Conservation (phyloP, 129 eudicot genomes). For the Flaveria trinervia region DNA sequence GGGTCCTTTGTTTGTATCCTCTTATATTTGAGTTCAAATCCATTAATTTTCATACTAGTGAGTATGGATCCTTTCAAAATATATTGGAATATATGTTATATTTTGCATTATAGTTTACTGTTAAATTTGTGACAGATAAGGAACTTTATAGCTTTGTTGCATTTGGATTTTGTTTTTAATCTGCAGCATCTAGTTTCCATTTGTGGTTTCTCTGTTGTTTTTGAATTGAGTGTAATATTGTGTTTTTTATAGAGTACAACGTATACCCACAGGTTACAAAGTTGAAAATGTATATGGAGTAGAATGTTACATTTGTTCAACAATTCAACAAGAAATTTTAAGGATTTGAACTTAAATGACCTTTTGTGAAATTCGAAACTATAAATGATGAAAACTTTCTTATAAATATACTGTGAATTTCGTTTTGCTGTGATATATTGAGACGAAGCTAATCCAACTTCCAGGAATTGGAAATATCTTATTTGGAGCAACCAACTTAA, state of each 20-base stretch:
- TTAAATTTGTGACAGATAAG: background rate
- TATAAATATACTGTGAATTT: background rate
- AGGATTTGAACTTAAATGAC: background rate
- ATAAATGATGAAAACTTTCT: background rate
- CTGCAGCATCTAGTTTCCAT: constrained; percentile 17
- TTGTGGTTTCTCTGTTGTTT: background rate
- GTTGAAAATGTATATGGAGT: background rate
- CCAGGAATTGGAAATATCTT: background rate
- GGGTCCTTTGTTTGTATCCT: background rate
- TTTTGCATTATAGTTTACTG: too few species aligned
- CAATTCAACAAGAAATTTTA: background rate
- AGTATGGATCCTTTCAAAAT: constrained; percentile 13
- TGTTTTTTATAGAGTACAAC: background rate
- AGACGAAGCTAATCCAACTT: background rate
- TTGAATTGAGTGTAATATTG: background rate
- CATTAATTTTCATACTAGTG: background rate
- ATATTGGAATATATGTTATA: background rate
- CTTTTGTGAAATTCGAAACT: background rate
- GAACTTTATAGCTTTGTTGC: background rate
- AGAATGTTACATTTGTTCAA: background rate
- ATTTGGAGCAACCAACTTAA: constrained; percentile 3
- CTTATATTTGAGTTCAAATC: background rate
- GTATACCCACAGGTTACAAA: background rate
- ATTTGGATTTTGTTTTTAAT: constrained; percentile 14
- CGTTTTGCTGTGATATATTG: background rate